Conservation (phyloP, 2,329 filamentous ascomycete species). For the Lizonia empirigonia region DNA sequence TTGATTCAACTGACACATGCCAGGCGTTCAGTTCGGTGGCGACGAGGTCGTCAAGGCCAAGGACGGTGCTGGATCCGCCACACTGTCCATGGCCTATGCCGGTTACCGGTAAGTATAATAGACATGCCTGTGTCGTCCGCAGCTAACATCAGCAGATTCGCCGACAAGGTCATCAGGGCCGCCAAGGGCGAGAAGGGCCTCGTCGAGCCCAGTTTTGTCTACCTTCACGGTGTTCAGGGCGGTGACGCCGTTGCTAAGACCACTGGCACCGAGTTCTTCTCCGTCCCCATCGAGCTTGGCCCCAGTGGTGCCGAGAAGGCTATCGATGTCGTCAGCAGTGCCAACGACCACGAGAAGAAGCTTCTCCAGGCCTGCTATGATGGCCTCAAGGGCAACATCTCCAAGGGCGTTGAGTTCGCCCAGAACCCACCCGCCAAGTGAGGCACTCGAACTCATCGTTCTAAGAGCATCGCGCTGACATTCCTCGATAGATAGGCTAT, state of each 20-base stretch:
- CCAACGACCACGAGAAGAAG: constrained; percentile 87
- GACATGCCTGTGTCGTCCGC: not conserved
- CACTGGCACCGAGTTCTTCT: constrained; percentile 90
- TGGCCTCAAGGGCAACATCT: constrained; percentile 89
- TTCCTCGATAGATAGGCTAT: constrained; percentile 26
- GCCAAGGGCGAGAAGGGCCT: constrained; percentile 88
- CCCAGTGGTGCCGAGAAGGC: constrained; percentile 85
- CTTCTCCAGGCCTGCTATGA: constrained; percentile 76
- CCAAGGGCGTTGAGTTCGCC: constrained; percentile 90
- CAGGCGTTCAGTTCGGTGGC: constrained; percentile 91
- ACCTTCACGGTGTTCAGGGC: constrained; percentile 86
- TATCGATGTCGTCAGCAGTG: constrained; percentile 74
- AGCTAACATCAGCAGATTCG: constrained; percentile 66
- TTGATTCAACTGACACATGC: constrained; percentile 4
- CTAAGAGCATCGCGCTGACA: not conserved
- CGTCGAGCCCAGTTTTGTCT: constrained; percentile 93
- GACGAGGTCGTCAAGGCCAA: constrained; percentile 97
- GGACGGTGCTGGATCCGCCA: constrained; percentile 87
- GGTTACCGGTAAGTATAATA: constrained; percentile 74
- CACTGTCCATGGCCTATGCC: constrained; percentile 93
- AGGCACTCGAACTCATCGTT: constrained; percentile 14
- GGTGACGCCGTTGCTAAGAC: constrained; percentile 85
- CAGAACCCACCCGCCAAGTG: constrained; percentile 71
- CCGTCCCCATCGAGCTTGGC: constrained; percentile 91
- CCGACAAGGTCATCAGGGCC: constrained; percentile 91